These are phyloP conservation scores for Avicennia marina DNA, from an alignment of 257 asterid genomes.

Conservation along the genomic window DNA sequence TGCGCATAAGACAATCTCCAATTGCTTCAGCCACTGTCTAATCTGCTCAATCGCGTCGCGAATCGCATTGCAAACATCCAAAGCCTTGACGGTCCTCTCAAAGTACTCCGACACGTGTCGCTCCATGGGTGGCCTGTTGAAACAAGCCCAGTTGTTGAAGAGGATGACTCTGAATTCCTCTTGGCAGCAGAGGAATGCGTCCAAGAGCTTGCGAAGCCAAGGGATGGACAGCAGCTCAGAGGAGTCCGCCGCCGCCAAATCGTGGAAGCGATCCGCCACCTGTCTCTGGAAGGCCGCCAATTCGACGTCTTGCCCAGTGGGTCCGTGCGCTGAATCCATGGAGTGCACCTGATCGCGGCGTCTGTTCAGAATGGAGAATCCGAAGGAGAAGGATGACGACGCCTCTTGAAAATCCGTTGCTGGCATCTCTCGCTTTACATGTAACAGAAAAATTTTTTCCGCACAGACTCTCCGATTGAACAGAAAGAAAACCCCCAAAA, in stretches of 20 bases:
- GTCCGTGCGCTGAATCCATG: constrained; percentile 34
- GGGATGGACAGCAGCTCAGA: constrained; percentile 50
- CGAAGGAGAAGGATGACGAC: constrained; percentile 31
- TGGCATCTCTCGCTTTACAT: constrained; percentile 32
- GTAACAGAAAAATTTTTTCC: neutral
- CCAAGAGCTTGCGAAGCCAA: constrained; percentile 56
- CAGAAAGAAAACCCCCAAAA: too few species aligned
- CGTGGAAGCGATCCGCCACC: constrained; percentile 44
- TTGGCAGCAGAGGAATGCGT: constrained; percentile 51
- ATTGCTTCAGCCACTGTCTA: constrained; percentile 57
- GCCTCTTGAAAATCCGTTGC: constrained; percentile 34
- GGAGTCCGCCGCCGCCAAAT: constrained; percentile 33
- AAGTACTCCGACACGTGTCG: constrained; percentile 36
- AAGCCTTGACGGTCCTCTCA: constrained; percentile 65
- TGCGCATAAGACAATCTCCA: constrained; percentile 58
- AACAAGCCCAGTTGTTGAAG: constrained; percentile 23
- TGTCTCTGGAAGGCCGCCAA: constrained; percentile 48
- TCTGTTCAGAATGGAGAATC: constrained; percentile 41
- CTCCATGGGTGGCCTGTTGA: constrained; percentile 43
- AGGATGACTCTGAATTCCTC: constrained; percentile 51
- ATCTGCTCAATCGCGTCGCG: constrained; percentile 71
- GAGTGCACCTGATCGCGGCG: constrained; percentile 54
- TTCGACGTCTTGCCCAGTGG: neutral
- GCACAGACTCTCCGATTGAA: too few species aligned
- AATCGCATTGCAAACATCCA: constrained; percentile 69